Percentiles rank a stretch among this genome's conserved stretches.
These are phyloP conservation scores for Stentor coeruleus DNA, from an alignment of 73 alveolate species.

Conservation along the genomic window DNA sequence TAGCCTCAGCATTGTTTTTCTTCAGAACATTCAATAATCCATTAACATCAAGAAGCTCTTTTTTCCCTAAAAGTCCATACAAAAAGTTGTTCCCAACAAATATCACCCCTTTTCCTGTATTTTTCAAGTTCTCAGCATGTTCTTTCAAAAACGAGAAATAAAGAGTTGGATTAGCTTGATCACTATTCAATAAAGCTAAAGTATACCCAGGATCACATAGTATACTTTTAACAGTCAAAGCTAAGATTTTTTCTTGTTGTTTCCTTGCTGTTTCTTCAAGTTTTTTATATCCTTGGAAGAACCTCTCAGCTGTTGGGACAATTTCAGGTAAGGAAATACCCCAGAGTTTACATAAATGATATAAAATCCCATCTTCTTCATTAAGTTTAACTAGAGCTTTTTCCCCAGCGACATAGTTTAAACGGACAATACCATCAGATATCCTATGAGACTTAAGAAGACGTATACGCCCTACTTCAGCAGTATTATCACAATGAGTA, in stretches of 20 bases:
- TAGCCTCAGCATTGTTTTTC: neutral
- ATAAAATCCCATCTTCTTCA: slow-evolving; percentile 67
- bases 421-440: slow-evolving; percentile 98
- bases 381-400: slow-evolving; percentile 85
- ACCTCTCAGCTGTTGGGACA: slow-evolving; percentile 86
- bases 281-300: slow-evolving; percentile 84
- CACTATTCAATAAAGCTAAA: slow-evolving; percentile 41
- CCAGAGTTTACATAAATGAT: slow-evolving; percentile 73
- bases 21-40: neutral
- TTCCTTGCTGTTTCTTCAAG: slow-evolving; percentile 59
- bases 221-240: slow-evolving; percentile 66
- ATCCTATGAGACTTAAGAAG: slow-evolving; percentile 87
- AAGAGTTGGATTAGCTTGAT: slow-evolving; percentile 62
- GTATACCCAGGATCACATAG: slow-evolving; percentile 27
- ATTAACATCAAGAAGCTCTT: neutral
- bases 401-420: slow-evolving; percentile 95
- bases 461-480: slow-evolving; percentile 97
- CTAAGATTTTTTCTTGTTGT: slow-evolving; percentile 69
- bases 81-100: slow-evolving; percentile 59
- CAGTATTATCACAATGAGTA: slow-evolving; percentile 97
- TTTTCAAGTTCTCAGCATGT: slow-evolving; percentile 48
- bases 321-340: slow-evolving; percentile 77
- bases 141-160: slow-evolving; percentile 64
- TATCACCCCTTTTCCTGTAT: slow-evolving; percentile 50
- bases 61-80: slow-evolving; percentile 63